phyloP scores from a whole-genome alignment of 2,329 filamentous ascomycete species.

The Didymella sp. region DNA sequence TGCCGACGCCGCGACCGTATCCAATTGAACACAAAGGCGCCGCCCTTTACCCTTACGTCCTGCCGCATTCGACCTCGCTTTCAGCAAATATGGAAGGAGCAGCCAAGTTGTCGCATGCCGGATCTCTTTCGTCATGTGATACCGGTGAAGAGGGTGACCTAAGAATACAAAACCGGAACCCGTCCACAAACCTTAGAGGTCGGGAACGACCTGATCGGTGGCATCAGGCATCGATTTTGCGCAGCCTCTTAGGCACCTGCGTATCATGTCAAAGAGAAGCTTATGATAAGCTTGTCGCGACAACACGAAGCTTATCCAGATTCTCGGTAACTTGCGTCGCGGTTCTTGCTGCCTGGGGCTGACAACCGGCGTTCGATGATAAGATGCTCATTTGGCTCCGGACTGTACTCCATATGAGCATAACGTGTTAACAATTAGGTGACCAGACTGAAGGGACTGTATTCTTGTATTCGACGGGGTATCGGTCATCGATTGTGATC shows the following conservation, averaged over 20 bases:
- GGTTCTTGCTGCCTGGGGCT: slow-evolving; percentile 5
- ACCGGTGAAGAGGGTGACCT: not conserved
- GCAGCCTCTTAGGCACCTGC: not conserved
- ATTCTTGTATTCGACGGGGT: too few relatives aligned
- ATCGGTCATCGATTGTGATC: too few relatives aligned
- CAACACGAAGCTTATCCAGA: not conserved
- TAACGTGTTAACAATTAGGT: too few relatives aligned
- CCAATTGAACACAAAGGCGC: not conserved
- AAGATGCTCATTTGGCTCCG: not conserved
- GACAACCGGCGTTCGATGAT: not conserved
- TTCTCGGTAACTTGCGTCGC: too few relatives aligned
- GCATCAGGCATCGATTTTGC: slow-evolving; percentile 4
- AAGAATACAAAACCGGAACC: not conserved
- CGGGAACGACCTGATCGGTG: not conserved
- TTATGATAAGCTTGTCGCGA: slow-evolving; percentile 2
- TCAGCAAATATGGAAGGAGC: not conserved
- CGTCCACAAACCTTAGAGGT: not conserved
- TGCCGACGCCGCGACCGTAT: not conserved
- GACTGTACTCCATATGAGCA: not conserved
- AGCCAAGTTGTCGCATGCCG: not conserved
- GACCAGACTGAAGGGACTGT: too few relatives aligned
- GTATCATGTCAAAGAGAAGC: not conserved
- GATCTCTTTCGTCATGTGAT: not conserved
- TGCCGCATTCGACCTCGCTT: not conserved
- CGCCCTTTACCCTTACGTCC: not conserved